Evolutionary conservation across 108 stramenopile species (phyloP), one percentile per base, ranked within the genome.

Genomic region (Skeletonema menzelii): DNA sequence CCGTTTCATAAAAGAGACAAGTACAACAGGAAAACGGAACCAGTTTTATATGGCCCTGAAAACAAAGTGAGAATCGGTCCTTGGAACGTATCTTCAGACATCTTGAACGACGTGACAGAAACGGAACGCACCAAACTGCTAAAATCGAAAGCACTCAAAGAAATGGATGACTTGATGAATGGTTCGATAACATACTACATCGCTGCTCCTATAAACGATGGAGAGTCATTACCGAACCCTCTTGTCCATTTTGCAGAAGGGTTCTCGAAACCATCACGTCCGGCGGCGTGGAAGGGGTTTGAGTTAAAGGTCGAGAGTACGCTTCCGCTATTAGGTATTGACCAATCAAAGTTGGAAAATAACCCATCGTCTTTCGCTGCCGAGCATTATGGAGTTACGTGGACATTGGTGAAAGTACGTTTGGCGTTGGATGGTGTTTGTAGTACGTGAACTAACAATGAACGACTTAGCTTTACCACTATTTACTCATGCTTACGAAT

Each of bases 251-350:
- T 91, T 24, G 42, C 60, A 17, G 15, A 15, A 20, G 69, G 64
- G 3, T 95, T 89, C 63, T 87, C 68, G 10, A 89, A 88, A 56
- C 59, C 71, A 49, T 66, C 71, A n/a, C 77, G 94, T 7, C 94
- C 94, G 26, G 13, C 34, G 17, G 89, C 94, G 17, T 95, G 94
- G 94, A 95, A 91, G 75, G 84, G 79, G 10, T 76, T 63, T 12
- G 94, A 95, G 47, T 44, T 87, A 30, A 91, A 91, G 67, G 82
- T 95, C 14, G 89, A 95, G 68, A 77, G 73, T 17, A 91, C 82
- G 34, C 60, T 95, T 17, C 94, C 94, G 6, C 62, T 95, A 26
- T 59, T 90, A 4, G 87, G 87, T 17, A 59, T 73, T 37, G 77
- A 79, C 32, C 49, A 67, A 42, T 55, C 68, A 35, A 44, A 27